Base-by-base conservation (phyloP, 1,284 basidiomycete genomes). In the Dichomitus squalens region DNA sequence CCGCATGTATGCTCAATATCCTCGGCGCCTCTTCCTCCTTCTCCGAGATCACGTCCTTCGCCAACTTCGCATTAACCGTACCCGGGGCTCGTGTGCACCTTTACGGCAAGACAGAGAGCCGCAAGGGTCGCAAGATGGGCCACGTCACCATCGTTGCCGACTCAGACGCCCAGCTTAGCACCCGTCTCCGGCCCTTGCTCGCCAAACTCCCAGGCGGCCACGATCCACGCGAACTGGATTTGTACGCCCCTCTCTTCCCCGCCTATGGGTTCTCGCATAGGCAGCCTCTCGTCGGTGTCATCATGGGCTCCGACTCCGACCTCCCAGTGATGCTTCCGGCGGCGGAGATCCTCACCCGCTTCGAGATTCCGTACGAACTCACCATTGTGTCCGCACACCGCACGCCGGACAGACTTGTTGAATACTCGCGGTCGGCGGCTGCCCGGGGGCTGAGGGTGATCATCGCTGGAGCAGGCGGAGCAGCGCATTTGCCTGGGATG, bases 281-380 rank as follows among this genome's bases (percentile, higher is more conserved):
- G 0, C 79, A 87, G 53, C 95, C 96, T 5, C 81, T 98, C 8
- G 93, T 98, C 0, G 92, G 93, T 1, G 85, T 99, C 64, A 95
- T 99, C 73, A 99, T 99, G 97, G 96, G 96, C 41, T 97, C 95
- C 6, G 97, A 99, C 74, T 97, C 95, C n/a, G 96, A 99, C 72
- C 78, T 99, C 34, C 92, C 93, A 2, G 87, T 90, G 18, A 97
- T 99, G 92, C 83, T 93, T 9, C 88, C 93, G 5, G 94, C 94
- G 2, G 93, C 96, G 0, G 85, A 83, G 53, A 88, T 97, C 52
- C 85, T 99, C 39, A 88, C 93, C 67, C 77, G 77, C 38, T 97
- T 98, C 74, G 71, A 76, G 14, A 79, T 98, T 27, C 93, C 96
- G 0, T 97, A 94, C 76, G 97, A 99, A 72, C 79, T 99, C 25